Conservation (phyloP, 306 rosid species). For the Ochetophila trinervis region DNA sequence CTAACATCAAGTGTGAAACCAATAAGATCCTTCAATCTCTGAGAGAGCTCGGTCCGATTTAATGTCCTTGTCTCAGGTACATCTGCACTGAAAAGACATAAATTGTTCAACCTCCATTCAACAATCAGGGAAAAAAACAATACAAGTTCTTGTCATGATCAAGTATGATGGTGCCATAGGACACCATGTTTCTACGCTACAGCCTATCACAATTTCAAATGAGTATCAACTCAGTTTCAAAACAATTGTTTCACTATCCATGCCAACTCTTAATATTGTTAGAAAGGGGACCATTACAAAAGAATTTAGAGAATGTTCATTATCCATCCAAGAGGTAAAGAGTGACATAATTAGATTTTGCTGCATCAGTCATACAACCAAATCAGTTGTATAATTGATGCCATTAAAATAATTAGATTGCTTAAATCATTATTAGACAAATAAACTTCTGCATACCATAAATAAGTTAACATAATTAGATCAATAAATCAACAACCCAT, state of each 20-base stretch:
- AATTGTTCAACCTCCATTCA: conserved; percentile 17
- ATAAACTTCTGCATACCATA: not conserved
- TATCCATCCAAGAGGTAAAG: too few relatives aligned
- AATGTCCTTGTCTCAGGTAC: conserved; percentile 57
- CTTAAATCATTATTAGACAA: not conserved
- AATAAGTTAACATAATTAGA: not conserved
- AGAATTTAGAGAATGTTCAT: too few relatives aligned
- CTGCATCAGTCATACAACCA: not conserved
- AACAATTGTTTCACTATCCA: too few relatives aligned
- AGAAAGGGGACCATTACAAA: too few relatives aligned
- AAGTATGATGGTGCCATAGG: not conserved
- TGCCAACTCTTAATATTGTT: too few relatives aligned
- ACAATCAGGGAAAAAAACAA: not conserved
- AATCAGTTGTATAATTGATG: not conserved
- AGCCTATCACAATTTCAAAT: too few relatives aligned
- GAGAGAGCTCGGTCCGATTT: conserved; percentile 54
- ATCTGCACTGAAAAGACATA: conserved; percentile 63
- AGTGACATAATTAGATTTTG: too few relatives aligned
- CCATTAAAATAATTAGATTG: too few relatives aligned
- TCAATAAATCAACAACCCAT: too few relatives aligned
- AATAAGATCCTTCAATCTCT: conserved; percentile 51
- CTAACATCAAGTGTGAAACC: conserved; percentile 70
- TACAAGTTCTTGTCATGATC: not conserved
- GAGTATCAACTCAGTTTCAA: too few relatives aligned
- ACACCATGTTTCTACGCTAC: too few relatives aligned